Percentiles rank a stretch among this genome's conserved stretches.
These are phyloP conservation scores for Aplosporella prunicola DNA, from an alignment of 2,329 filamentous ascomycete species.

Conservation along the genomic window DNA sequence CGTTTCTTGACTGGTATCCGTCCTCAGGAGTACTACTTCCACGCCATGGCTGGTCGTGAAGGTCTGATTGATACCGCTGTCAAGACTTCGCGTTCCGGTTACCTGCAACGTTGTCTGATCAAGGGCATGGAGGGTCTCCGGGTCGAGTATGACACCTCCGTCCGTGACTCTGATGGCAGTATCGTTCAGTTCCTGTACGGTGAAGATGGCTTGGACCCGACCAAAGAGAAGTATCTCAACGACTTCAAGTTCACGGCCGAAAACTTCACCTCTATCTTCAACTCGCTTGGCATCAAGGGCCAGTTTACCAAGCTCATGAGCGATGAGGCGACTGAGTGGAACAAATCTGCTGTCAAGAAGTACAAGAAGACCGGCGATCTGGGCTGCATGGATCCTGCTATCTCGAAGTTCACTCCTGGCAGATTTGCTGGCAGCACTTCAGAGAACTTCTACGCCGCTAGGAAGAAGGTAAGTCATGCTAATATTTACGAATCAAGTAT, in stretches of 20 bases:
- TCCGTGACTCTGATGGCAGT: slow-evolving; percentile 86
- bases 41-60: slow-evolving; percentile 98
- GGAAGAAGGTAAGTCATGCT: slow-evolving; percentile 49
- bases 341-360: slow-evolving; percentile 65
- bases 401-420: slow-evolving; percentile 63
- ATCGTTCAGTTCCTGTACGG: slow-evolving; percentile 94
- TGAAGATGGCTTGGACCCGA: slow-evolving; percentile 89
- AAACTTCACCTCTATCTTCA: slow-evolving; percentile 73
- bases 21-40: slow-evolving; percentile 97
- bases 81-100: slow-evolving; percentile 94
- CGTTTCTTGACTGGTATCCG: slow-evolving; percentile 97
- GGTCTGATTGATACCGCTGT: slow-evolving; percentile 98
- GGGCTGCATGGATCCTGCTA: slow-evolving; percentile 64
- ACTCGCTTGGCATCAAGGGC: slow-evolving; percentile 60
- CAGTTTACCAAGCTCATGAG: slow-evolving; percentile 48
- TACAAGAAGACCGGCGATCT: slow-evolving; percentile 62
- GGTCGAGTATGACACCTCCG: slow-evolving; percentile 87
- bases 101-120: slow-evolving; percentile 91
- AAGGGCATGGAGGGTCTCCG: slow-evolving; percentile 96
- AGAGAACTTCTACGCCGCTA: slow-evolving; percentile 67
- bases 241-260: slow-evolving; percentile 85
- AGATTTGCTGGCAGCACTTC: slow-evolving; percentile 78
- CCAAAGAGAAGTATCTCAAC: slow-evolving; percentile 82
- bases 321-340: slow-evolving; percentile 54
- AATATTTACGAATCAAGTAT: too few relatives aligned